phyloP scores from a whole-genome alignment of 2,329 filamentous ascomycete genomes.

The Pyrenophora tritici-repentis region DNA sequence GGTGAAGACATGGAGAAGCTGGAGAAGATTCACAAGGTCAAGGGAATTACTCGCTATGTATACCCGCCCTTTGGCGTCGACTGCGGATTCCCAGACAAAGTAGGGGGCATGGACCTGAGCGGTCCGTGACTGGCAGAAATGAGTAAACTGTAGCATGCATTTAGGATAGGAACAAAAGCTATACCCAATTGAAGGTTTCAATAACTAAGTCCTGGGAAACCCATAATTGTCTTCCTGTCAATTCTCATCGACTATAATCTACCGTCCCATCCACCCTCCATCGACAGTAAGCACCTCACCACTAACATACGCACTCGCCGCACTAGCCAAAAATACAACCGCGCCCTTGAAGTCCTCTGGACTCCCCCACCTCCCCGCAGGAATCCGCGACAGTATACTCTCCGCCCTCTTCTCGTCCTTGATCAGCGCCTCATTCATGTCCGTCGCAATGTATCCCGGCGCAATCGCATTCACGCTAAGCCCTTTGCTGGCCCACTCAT shows the following conservation, averaged over 20 bases:
- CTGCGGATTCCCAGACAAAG: conserved; percentile 56
- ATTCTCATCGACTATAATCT: conserved; percentile 15
- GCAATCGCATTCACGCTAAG: conserved; percentile 88
- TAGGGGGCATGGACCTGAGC: conserved; percentile 43
- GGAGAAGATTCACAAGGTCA: conserved; percentile 53
- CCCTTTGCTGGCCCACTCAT: conserved; percentile 82
- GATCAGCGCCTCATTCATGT: conserved; percentile 88
- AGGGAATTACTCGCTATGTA: conserved; percentile 54
- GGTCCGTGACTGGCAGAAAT: conserved; percentile 28
- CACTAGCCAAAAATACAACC: conserved; percentile 75
- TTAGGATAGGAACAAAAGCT: conserved; percentile 10
- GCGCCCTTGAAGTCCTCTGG: conserved; percentile 89
- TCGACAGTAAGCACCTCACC: conserved; percentile 84
- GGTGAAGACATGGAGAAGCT: conserved; percentile 63
- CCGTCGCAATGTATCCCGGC: conserved; percentile 88
- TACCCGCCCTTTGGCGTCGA: conserved; percentile 57
- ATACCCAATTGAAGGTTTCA: conserved; percentile 15
- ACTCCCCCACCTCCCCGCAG: conserved; percentile 79
- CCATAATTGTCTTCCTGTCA: background rate
- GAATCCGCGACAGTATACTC: conserved; percentile 80
- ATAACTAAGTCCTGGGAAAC: background rate
- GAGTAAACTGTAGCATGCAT: conserved; percentile 12
- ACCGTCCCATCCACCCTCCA: conserved; percentile 92
- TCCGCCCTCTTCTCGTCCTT: conserved; percentile 70
- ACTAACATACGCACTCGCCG: conserved; percentile 78